Evolutionary conservation across 495 filamentous ascomycete genomes (phyloP).

Genomic region (Penicillium diatomitis): DNA sequence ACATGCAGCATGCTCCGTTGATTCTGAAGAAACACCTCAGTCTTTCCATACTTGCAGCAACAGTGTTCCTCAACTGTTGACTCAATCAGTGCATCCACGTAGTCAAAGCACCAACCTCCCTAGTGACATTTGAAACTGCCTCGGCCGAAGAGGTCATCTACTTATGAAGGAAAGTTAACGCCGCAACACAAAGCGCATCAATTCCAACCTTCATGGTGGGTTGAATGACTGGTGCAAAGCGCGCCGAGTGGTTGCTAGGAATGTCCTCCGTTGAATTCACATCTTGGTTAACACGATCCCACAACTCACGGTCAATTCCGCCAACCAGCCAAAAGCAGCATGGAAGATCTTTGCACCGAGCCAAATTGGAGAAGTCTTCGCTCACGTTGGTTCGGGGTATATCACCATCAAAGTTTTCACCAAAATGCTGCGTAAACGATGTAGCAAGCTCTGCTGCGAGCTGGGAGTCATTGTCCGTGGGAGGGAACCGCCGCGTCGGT

Average conservation of each 20-base stretch:
- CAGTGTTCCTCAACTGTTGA: too few relatives aligned
- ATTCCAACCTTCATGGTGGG: constrained; percentile 49
- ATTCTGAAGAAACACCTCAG: too few relatives aligned
- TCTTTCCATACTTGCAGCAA: too few relatives aligned
- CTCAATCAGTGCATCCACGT: too few relatives aligned
- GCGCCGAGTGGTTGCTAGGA: constrained; percentile 47
- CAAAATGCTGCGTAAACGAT: constrained; percentile 30
- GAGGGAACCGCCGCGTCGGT: constrained; percentile 36
- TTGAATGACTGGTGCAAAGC: constrained; percentile 54
- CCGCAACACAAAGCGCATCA: constrained; percentile 48
- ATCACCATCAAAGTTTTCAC: constrained; percentile 30
- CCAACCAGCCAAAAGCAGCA: constrained; percentile 41
- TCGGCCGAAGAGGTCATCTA: neutral
- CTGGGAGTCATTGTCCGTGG: constrained; percentile 31
- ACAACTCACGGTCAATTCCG: constrained; percentile 31
- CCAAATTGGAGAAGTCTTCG: constrained; percentile 40
- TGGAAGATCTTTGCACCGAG: constrained; percentile 25
- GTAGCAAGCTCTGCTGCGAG: constrained; percentile 19
- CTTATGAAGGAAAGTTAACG: constrained; percentile 41
- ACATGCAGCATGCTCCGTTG: too few relatives aligned
- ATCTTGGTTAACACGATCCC: constrained; percentile 29
- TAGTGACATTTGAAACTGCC: too few relatives aligned
- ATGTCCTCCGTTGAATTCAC: constrained; percentile 21
- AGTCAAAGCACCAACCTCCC: too few relatives aligned
- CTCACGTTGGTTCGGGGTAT: constrained; percentile 28